A percentile compares a stretch with the other conserved stretches of the same genome.
These are phyloP conservation scores for Boletus smithii DNA, from an alignment of 1,284 basidiomycete species.

Conservation along the genomic window DNA sequence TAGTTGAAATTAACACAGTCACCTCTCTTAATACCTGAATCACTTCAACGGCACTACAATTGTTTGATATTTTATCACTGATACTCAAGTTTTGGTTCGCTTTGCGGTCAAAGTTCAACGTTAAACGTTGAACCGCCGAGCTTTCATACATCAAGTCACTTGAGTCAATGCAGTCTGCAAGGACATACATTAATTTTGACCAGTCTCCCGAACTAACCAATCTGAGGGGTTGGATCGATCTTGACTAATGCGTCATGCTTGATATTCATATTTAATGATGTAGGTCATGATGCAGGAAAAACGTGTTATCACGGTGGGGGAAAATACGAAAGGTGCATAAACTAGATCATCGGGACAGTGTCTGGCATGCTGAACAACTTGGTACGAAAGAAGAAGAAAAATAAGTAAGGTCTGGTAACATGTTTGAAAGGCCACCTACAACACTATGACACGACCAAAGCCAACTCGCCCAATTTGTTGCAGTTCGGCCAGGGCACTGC, in stretches of 20 bases:
- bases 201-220: background rate
- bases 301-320: background rate
- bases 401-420: too few species aligned
- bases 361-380: background rate
- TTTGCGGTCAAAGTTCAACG: background rate
- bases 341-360: background rate
- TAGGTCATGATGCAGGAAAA: background rate
- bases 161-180: background rate
- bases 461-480: too few species aligned
- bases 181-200: background rate
- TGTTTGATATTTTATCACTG: background rate
- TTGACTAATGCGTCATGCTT: background rate
- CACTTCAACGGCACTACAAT: background rate
- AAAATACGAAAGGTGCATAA: background rate
- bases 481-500: too few species aligned
- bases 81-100: background rate
- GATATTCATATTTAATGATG: background rate
- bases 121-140: background rate
- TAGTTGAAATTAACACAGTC: background rate
- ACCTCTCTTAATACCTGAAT: too few species aligned
- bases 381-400: background rate
- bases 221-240: background rate
- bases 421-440: background rate
- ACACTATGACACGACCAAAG: background rate
- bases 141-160: background rate